phyloP scores from a whole-genome alignment of 257 asterid species.

The Solanum microdontum region DNA sequence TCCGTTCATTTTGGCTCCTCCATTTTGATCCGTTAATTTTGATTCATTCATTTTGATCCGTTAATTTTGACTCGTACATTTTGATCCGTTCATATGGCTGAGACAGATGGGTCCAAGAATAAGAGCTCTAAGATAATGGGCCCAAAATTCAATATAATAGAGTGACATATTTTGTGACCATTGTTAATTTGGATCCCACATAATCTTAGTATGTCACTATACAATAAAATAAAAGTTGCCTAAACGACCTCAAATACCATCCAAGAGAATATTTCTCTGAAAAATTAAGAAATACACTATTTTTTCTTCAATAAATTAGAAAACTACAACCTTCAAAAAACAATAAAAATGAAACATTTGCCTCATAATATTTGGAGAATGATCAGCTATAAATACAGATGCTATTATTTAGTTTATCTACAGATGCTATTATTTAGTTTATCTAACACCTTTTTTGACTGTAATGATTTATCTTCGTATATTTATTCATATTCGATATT shows the following conservation, averaged over 20 bases:
- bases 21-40: too few relatives aligned
- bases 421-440: background rate
- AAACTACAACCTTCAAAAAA: background rate
- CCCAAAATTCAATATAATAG: background rate
- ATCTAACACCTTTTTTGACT: background rate
- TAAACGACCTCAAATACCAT: background rate
- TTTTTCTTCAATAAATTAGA: background rate
- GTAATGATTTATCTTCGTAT: background rate
- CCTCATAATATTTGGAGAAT: background rate
- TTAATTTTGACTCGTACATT: too few relatives aligned
- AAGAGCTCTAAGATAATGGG: background rate
- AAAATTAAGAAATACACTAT: background rate
- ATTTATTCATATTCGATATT: background rate
- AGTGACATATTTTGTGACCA: background rate
- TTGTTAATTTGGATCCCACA: background rate
- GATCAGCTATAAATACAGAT: background rate
- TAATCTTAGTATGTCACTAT: background rate
- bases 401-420: background rate
- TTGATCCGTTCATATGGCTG: background rate
- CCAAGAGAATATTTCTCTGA: background rate
- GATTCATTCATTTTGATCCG: too few relatives aligned
- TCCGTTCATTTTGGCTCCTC: too few relatives aligned
- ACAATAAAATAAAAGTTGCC: background rate
- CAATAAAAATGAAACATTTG: background rate
- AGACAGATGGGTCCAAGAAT: background rate